These are phyloP conservation scores for Oryza glaberrima DNA, from an alignment of 176 grass and related monocot genomes.

Conservation along the genomic window DNA sequence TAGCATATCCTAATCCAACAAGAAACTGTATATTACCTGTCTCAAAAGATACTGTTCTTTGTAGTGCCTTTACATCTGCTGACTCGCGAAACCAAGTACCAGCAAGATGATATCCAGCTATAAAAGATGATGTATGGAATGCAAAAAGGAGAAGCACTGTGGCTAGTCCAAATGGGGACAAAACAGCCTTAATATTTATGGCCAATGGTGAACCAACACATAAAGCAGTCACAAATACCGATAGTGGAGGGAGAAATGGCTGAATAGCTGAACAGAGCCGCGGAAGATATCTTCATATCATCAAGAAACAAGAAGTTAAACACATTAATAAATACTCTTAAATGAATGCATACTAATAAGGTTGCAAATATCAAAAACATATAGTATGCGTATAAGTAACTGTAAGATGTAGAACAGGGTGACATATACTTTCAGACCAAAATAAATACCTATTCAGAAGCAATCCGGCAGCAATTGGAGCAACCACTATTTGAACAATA, in stretches of 20 bases:
- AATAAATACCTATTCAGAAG: constrained; percentile 81
- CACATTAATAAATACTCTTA: constrained; percentile 11
- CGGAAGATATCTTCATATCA: constrained; percentile 71
- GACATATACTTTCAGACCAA: background rate
- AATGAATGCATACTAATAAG: constrained; percentile 21
- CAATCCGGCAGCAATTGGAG: constrained; percentile 87
- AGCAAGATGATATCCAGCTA: constrained; percentile 74
- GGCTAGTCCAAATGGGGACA: constrained; percentile 77
- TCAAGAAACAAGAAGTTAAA: constrained; percentile 13
- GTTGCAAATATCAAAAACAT: constrained; percentile 22
- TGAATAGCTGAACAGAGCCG: constrained; percentile 79
- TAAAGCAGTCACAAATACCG: constrained; percentile 91
- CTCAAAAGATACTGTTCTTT: constrained; percentile 93
- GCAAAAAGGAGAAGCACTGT: constrained; percentile 81
- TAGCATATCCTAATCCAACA: constrained; percentile 1
- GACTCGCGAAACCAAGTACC: constrained; percentile 72
- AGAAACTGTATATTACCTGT: constrained; percentile 59
- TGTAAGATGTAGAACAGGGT: constrained; percentile 17
- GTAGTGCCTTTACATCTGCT: constrained; percentile 79
- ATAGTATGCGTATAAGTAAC: background rate
- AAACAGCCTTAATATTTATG: constrained; percentile 87
- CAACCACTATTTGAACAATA: constrained; percentile 93
- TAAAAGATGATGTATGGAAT: constrained; percentile 81
- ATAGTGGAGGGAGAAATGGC: constrained; percentile 90
- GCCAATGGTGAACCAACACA: constrained; percentile 97